phyloP scores from a whole-genome alignment of 2,329 filamentous ascomycete species.

The Phialophora macrospora region DNA sequence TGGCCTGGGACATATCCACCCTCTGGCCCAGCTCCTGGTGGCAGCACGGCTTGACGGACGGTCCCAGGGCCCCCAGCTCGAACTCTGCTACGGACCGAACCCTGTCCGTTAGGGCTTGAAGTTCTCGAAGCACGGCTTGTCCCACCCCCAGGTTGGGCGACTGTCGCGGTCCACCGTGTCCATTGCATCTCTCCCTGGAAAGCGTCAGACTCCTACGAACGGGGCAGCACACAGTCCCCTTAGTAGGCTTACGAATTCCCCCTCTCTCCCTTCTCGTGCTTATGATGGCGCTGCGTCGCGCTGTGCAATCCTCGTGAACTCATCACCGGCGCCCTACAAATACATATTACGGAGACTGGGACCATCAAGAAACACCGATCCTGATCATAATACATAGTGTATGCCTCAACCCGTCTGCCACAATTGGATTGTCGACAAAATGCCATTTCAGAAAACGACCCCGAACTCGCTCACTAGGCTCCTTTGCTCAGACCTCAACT shows the following conservation, averaged over 20 bases:
- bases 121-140: background rate
- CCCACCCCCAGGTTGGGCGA: constrained; percentile 3
- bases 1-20: background rate
- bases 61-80: background rate
- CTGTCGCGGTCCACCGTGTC: background rate
- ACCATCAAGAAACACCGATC: background rate
- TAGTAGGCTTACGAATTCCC: background rate
- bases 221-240: no score
- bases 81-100: constrained; percentile 4
- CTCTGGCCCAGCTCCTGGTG: background rate
- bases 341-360: background rate
- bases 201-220: background rate
- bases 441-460: background rate
- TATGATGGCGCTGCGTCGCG: background rate
- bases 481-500: background rate
- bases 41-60: background rate
- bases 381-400: background rate
- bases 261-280: background rate
- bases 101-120: constrained; percentile 1
- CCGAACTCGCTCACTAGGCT: background rate
- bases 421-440: background rate
- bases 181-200: background rate
- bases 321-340: background rate
- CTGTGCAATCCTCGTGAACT: background rate
- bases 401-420: background rate